phyloP scores from a whole-genome alignment of 108 stramenopile species.

The Poteriospumella lacustris region DNA sequence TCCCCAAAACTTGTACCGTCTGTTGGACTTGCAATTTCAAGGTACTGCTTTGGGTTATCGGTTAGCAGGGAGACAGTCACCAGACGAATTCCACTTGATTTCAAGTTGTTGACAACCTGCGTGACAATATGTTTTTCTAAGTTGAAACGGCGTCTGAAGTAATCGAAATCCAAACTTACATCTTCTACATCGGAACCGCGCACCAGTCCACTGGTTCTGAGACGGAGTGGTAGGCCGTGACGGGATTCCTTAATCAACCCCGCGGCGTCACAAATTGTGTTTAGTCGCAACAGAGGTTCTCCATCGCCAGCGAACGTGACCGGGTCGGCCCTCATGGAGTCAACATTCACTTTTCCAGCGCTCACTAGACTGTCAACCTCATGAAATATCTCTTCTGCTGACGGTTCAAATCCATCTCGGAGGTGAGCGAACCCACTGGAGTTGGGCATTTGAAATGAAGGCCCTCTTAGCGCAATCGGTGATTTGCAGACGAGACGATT shows the following conservation, averaged over 20 bases:
- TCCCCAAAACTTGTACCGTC: constrained; percentile 4
- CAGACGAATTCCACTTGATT: not conserved
- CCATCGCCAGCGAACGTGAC: constrained; percentile 33
- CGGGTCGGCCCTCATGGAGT: not conserved
- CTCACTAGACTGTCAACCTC: not conserved
- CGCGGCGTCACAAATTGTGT: constrained; percentile 24
- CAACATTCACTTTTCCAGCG: not conserved
- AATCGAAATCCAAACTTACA: not conserved
- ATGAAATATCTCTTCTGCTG: not conserved
- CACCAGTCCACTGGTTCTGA: constrained; percentile 35
- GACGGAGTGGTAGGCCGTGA: constrained; percentile 28
- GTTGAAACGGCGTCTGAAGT: too few relatives aligned
- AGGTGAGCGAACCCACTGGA: too few relatives aligned
- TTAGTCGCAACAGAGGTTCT: constrained; percentile 29
- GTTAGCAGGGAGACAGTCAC: constrained; percentile 15
- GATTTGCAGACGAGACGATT: too few relatives aligned
- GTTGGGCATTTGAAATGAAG: too few relatives aligned
- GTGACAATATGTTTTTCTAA: too few relatives aligned
- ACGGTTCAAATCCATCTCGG: not conserved
- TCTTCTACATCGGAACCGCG: not conserved
- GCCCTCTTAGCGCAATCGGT: too few relatives aligned
- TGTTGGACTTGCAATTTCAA: not conserved
- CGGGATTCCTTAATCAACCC: constrained; percentile 14
- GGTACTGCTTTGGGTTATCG: constrained; percentile 21
- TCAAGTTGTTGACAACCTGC: too few relatives aligned